Evolutionary conservation across 2,329 filamentous ascomycete genomes (phyloP), one percentile per base, ranked within the genome.

Genomic region (Huntiella moniliformis): DNA sequence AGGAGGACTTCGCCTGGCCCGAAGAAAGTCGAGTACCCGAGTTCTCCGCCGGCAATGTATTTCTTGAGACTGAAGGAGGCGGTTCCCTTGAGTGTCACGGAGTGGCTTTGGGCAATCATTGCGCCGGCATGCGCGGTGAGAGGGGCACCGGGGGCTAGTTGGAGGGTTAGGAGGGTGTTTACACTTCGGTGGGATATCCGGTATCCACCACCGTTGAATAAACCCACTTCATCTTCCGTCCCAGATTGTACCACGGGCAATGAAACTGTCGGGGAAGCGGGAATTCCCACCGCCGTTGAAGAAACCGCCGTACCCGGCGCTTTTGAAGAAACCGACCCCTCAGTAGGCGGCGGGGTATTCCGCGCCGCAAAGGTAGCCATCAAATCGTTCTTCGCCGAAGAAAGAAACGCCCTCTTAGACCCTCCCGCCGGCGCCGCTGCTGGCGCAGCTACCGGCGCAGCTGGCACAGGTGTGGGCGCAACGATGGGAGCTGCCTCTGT

Each of bases 101-200:
- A 82, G 2, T 84, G 80, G 2, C 83, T 86, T 91, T 96, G 98
- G 57, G 84, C 83, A 55, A 98, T 84, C 86, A 98, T 91, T 47
- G 77, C 73, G 11, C 87, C 84, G 13, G 91, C 86, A 58, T 84
- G 91, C 2, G 77, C 84, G 16, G 67, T 70, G 44, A 96, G 61
- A 0, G 88, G 88, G 55, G 84, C 93, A 2, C 86, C 86, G 59
- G 91, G 81, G 10, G 88, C 88, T 39, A 96, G 64, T 60, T 95
- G 88, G 16, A 95, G 63, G 0, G 87, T 96, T 51, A 95, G 62
- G 53, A 95, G 79, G 1, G 82, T 86, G 60, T 96, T 98, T 49
- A 76, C 79, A 60, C 95, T 86, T 16, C 91, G 73, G 58, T 98
- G 91, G 56, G 83, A 91, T 57, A 96, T 86, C 38, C 91, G 73